Conservation (phyloP, 805 yeast genomes). For the Lipomyces kockii region DNA sequence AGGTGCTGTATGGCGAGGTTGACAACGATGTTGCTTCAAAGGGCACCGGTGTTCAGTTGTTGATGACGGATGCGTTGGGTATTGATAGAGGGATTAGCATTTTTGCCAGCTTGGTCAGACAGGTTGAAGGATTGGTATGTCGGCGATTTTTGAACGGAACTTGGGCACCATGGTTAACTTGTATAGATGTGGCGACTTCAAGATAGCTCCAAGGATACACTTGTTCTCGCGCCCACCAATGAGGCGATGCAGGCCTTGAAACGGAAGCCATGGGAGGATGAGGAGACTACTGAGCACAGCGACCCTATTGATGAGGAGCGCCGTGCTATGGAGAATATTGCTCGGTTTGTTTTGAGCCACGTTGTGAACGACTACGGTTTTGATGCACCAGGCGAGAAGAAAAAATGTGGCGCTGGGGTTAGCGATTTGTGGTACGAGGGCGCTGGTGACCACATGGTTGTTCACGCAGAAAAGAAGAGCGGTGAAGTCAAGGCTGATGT, state of each 20-base stretch:
- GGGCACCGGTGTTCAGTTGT: conserved; percentile 38
- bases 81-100: conserved; percentile 56
- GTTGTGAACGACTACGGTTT: conserved; percentile 48
- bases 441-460: conserved; percentile 25
- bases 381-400: conserved; percentile 18
- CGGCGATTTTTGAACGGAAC: background rate
- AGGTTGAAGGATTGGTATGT: conserved; percentile 54
- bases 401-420: conserved; percentile 26
- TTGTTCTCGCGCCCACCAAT: conserved; percentile 76
- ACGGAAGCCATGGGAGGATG: conserved; percentile 84
- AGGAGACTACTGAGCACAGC: conserved; percentile 53
- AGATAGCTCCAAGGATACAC: conserved; percentile 48
- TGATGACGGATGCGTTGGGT: conserved; percentile 49
- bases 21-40: conserved; percentile 14
- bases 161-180: background rate
- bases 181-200: conserved; percentile 50
- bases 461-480: conserved; percentile 15
- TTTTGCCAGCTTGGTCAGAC: conserved; percentile 73
- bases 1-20: conserved; percentile 33
- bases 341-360: conserved; percentile 67
- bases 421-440: conserved; percentile 33
- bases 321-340: conserved; percentile 56
- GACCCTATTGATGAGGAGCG: conserved; percentile 53
- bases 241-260: conserved; percentile 57
- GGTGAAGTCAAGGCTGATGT: conserved; percentile 31